A percentile compares a stretch with the other conserved stretches of the same genome.
phyloP scores from a whole-genome alignment of 495 filamentous ascomycete species.

The Baudoinia panamericana region DNA sequence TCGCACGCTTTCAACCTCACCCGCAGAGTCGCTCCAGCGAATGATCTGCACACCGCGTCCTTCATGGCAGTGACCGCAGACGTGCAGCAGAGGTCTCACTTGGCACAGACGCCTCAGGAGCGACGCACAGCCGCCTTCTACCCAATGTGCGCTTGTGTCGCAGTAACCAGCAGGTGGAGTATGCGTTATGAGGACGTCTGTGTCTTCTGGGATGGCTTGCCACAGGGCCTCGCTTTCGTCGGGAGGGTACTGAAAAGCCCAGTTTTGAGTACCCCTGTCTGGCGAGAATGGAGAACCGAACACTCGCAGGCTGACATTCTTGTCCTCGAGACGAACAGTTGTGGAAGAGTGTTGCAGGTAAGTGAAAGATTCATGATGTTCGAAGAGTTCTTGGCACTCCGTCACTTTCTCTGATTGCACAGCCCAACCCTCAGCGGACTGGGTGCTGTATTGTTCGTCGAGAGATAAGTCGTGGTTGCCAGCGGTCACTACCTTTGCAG shows the following conservation, averaged over 20 bases:
- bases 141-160: constrained; percentile 17
- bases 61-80: constrained; percentile 32
- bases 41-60: constrained; percentile 39
- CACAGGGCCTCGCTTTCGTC: constrained; percentile 39
- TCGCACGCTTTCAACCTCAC: constrained; percentile 22
- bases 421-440: constrained; percentile 18
- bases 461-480: constrained; percentile 73
- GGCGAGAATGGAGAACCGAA: constrained; percentile 68
- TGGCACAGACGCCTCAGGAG: constrained; percentile 20
- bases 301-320: constrained; percentile 43
- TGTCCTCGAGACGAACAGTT: constrained; percentile 48
- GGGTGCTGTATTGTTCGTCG: constrained; percentile 42
- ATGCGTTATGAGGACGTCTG: constrained; percentile 30
- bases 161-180: constrained; percentile 26
- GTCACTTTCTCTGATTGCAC: constrained; percentile 37
- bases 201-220: constrained; percentile 26
- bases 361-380: constrained; percentile 42
- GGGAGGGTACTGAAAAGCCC: constrained; percentile 59
- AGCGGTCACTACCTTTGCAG: constrained; percentile 46
- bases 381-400: constrained; percentile 44
- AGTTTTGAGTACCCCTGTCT: constrained; percentile 29
- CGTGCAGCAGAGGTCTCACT: constrained; percentile 25
- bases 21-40: constrained; percentile 32
- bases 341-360: constrained; percentile 53
- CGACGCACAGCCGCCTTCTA: constrained; percentile 23